phyloP scores from a whole-genome alignment of 129 eudicot species.

The Kitagawia praeruptora region DNA sequence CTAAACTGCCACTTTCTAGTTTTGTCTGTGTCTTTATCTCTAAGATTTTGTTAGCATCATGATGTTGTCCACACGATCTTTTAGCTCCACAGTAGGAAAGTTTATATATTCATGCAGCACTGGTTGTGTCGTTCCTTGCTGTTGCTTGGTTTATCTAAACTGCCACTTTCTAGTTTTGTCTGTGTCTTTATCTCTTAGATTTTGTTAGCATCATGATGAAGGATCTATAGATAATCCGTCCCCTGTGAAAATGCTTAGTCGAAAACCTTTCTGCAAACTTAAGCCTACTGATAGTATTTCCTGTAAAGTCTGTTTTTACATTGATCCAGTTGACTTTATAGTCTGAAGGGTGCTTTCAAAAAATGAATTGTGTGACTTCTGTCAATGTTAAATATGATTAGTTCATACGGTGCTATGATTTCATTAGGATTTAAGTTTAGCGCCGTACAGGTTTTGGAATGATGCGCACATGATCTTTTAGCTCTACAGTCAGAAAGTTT shows the following conservation, averaged over 20 bases:
- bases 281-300: neutral
- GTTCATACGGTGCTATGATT: neutral
- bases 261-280: neutral
- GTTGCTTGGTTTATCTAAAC: too few species aligned
- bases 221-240: neutral
- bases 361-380: too few species aligned
- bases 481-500: too few species aligned
- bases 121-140: neutral
- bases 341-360: neutral
- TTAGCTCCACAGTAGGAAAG: neutral
- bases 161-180: neutral
- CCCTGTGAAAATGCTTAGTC: neutral
- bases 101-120: neutral
- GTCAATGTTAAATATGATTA: too few species aligned
- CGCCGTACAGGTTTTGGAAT: too few species aligned
- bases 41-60: too few species aligned
- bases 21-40: neutral
- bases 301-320: neutral
- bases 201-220: neutral
- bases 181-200: neutral
- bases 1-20: neutral
- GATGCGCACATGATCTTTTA: too few species aligned
- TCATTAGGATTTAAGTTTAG: neutral
- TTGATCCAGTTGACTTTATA: neutral
- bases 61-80: neutral